Percentiles rank a stretch among this genome's conserved stretches.
Conservation (phyloP, 306 rosid genomes). For the Biancaea sappan region DNA sequence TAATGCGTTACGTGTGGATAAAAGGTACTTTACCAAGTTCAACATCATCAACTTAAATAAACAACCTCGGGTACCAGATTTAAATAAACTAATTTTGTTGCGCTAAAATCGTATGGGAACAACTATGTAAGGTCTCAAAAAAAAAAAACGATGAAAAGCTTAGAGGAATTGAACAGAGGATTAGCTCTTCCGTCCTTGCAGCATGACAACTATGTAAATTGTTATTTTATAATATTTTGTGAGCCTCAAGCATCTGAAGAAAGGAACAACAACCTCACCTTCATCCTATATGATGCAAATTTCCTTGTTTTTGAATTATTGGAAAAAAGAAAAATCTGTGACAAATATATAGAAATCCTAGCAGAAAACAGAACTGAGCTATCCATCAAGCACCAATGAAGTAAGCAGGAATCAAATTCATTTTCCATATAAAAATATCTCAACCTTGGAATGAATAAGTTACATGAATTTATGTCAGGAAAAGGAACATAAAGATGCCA, state of each 20-base stretch:
- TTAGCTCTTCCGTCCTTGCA: conserved; percentile 1
- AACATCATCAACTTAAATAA: too few relatives aligned
- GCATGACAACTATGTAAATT: background rate
- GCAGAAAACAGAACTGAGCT: conserved; percentile 1
- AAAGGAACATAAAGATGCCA: conserved; percentile 16
- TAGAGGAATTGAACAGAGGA: background rate
- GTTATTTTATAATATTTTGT: background rate
- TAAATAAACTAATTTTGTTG: too few relatives aligned
- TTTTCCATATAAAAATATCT: conserved; percentile 75
- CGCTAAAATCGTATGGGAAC: too few relatives aligned
- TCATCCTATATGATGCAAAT: background rate
- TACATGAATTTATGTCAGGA: conserved; percentile 3
- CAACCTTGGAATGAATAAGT: conserved; percentile 57
- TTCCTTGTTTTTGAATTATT: background rate
- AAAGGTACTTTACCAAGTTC: too few relatives aligned
- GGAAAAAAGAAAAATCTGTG: background rate
- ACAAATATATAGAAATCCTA: background rate
- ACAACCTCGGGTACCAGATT: too few relatives aligned
- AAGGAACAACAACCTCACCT: background rate
- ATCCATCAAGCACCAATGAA: conserved; percentile 19
- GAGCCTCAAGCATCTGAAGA: background rate
- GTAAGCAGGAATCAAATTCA: conserved; percentile 91
- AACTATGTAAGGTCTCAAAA: background rate
- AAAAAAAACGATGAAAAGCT: background rate
- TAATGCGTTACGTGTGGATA: too few relatives aligned